phyloP scores from a whole-genome alignment of 2,329 filamentous ascomycete genomes.

The Rasamsonia emersonii region DNA sequence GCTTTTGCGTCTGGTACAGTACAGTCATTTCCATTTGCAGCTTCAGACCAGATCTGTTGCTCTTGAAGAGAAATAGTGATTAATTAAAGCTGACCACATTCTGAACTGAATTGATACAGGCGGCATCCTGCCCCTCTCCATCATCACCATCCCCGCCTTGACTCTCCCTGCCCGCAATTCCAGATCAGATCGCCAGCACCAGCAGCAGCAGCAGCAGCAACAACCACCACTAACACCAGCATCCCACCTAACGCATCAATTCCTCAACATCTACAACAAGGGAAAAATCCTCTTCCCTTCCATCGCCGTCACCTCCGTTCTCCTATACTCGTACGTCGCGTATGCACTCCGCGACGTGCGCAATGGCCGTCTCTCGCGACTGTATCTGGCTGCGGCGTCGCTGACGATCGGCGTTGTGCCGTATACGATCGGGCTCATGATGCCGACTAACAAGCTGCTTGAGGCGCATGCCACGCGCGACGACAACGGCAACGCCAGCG shows the following conservation, averaged over 20 bases:
- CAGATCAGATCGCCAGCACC: conserved; percentile 8
- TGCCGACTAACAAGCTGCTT: conserved; percentile 19
- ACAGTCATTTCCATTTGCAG: background rate
- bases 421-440: conserved; percentile 23
- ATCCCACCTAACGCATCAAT: conserved; percentile 22
- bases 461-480: conserved; percentile 12
- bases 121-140: conserved; percentile 20
- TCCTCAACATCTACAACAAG: conserved; percentile 32
- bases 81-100: too few species aligned
- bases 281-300: conserved; percentile 47
- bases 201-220: conserved; percentile 9
- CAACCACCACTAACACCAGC: too few species aligned
- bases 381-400: conserved; percentile 20
- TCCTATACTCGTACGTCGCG: conserved; percentile 39
- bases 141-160: conserved; percentile 17
- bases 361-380: conserved; percentile 2
- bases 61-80: too few species aligned
- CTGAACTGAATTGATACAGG: conserved; percentile 15
- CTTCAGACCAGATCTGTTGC: background rate
- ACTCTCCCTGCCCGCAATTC: conserved; percentile 14
- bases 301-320: conserved; percentile 43
- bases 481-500: conserved; percentile 10
- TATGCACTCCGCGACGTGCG: conserved; percentile 14
- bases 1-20: conserved; percentile 9
- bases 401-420: conserved; percentile 25